These are phyloP conservation scores for Lecanicillium sp. DNA, from an alignment of 2,329 filamentous ascomycete species.

Conservation along the genomic window DNA sequence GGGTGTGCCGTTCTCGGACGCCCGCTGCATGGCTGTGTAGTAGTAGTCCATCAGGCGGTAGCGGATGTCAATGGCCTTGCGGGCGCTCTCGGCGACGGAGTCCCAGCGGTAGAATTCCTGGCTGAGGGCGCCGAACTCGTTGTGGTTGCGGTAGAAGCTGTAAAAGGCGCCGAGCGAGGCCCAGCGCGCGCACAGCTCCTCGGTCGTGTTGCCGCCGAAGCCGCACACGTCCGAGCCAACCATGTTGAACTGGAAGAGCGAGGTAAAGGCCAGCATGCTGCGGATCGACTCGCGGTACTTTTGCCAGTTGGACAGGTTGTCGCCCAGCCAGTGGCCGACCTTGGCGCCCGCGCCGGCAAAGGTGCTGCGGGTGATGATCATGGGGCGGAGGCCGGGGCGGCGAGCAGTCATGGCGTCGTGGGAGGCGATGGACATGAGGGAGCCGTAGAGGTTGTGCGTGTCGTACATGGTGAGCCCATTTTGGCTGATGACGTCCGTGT, in stretches of 20 bases:
- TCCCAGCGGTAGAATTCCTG: conserved; percentile 64
- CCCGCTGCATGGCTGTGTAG: conserved; percentile 58
- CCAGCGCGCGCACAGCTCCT: conserved; percentile 61
- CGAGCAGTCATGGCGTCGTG: conserved; percentile 61
- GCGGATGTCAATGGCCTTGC: conserved; percentile 58
- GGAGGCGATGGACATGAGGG: conserved; percentile 70
- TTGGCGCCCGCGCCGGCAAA: conserved; percentile 70
- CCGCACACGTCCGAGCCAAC: conserved; percentile 71
- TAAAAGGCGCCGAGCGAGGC: conserved; percentile 56
- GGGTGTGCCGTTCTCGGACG: conserved; percentile 52
- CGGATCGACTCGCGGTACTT: conserved; percentile 73
- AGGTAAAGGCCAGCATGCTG: conserved; percentile 65
- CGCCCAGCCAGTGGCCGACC: conserved; percentile 77
- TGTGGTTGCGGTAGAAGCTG: conserved; percentile 62
- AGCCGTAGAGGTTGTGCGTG: conserved; percentile 71
- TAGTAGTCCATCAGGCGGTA: conserved; percentile 67
- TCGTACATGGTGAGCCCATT: conserved; percentile 73
- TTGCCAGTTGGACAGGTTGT: conserved; percentile 63
- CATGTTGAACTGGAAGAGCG: conserved; percentile 63
- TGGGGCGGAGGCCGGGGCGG: conserved; percentile 63
- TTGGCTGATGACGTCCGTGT: conserved; percentile 69
- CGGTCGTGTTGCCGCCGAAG: conserved; percentile 56
- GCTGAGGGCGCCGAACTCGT: conserved; percentile 28
- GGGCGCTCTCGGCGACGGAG: conserved; percentile 50
- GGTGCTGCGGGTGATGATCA: conserved; percentile 77